phyloP scores from a whole-genome alignment of 2,329 filamentous ascomycete genomes.

The Pezicula rhizophila region DNA sequence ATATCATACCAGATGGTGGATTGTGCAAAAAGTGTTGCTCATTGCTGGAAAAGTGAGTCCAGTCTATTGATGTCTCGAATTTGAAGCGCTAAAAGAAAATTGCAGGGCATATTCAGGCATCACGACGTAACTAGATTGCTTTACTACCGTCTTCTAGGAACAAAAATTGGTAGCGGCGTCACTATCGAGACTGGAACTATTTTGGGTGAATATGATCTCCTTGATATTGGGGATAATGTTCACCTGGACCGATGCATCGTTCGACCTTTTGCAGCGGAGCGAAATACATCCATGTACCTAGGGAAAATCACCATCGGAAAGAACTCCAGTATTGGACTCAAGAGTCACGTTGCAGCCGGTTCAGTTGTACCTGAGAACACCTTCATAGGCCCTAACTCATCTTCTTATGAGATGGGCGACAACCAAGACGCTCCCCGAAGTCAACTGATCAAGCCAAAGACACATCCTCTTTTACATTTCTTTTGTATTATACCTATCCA shows the following conservation, averaged over 20 bases:
- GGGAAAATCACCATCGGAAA: conserved; percentile 43
- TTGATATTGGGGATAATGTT: conserved; percentile 46
- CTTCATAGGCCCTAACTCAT: conserved; percentile 51
- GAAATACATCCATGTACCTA: conserved; percentile 53
- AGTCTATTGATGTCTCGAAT: background rate
- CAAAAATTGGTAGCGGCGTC: conserved; percentile 45
- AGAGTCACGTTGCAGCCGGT: conserved; percentile 45
- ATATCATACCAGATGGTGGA: conserved; percentile 55
- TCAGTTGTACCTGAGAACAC: conserved; percentile 40
- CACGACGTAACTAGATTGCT: conserved; percentile 33
- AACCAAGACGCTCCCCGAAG: conserved; percentile 42
- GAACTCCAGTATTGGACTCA: conserved; percentile 40
- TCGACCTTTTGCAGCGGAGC: conserved; percentile 48
- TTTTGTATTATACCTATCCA: conserved; percentile 38
- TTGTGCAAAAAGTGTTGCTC: conserved; percentile 46
- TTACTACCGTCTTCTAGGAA: conserved; percentile 47
- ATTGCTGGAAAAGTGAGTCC: conserved; percentile 35
- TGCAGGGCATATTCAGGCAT: conserved; percentile 35
- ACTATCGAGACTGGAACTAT: conserved; percentile 35
- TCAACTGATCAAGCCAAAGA: conserved; percentile 32
- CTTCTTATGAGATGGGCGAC: conserved; percentile 48
- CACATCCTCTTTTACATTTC: conserved; percentile 39
- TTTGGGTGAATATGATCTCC: conserved; percentile 50
- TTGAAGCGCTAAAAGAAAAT: background rate
- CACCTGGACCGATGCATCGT: conserved; percentile 41